Evolutionary conservation across 768 basidiomycete genomes (phyloP).

Genomic region (Suillus luteus): DNA sequence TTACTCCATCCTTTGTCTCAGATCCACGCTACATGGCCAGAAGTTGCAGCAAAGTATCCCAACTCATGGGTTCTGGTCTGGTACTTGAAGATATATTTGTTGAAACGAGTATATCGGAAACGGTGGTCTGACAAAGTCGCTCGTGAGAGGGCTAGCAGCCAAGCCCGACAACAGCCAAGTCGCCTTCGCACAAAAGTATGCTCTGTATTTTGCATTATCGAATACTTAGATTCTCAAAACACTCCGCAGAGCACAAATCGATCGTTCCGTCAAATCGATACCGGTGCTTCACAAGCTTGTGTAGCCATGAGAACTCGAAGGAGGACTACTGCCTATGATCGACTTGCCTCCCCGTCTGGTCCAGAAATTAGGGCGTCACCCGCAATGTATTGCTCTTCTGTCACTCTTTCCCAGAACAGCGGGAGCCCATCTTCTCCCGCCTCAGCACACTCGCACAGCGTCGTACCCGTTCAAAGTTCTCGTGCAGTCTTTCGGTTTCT

Average conservation of each 20-base stretch:
- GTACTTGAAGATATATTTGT: conserved; percentile 5
- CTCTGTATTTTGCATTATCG: neutral
- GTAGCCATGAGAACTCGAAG: neutral
- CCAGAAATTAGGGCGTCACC: neutral
- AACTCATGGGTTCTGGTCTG: conserved; percentile 6
- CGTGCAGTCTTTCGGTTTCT: neutral
- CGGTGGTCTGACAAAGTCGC: neutral
- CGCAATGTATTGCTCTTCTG: neutral
- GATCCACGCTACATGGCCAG: conserved; percentile 1
- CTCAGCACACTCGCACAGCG: neutral
- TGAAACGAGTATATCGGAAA: conserved; percentile 6
- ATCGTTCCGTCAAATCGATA: neutral
- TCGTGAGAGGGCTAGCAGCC: neutral
- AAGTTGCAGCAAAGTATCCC: neutral
- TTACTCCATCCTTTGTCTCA: neutral
- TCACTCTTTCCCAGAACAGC: neutral
- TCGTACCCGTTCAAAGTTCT: neutral
- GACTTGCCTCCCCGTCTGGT: neutral
- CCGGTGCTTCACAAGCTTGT: neutral
- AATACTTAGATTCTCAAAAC: neutral
- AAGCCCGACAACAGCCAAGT: neutral
- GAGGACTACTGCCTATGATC: neutral
- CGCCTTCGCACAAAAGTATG: neutral
- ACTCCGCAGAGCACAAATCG: neutral
- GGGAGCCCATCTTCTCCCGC: neutral